Evolutionary conservation across 2,329 filamentous ascomycete genomes (phyloP).

Genomic region (Alternaria longipes): DNA sequence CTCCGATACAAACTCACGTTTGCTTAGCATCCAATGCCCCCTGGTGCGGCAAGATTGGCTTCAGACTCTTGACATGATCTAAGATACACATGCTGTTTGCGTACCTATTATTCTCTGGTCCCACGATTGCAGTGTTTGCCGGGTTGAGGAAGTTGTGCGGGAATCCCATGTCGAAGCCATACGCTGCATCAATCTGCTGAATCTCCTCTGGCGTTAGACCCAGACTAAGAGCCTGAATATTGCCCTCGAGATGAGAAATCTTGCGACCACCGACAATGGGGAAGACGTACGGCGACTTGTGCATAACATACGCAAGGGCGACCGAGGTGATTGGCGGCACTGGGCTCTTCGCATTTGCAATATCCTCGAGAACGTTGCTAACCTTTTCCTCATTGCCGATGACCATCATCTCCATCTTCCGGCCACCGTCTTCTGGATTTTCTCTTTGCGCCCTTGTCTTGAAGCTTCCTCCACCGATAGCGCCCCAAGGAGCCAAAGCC

Average conservation of each 20-base stretch:
- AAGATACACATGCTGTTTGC: slow-evolving; percentile 28
- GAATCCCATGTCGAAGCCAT: slow-evolving; percentile 72
- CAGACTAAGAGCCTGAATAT: background rate
- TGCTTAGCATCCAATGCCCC: slow-evolving; percentile 29
- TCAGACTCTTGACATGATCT: slow-evolving; percentile 37
- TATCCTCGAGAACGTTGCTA: slow-evolving; percentile 46
- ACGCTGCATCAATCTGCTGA: slow-evolving; percentile 52
- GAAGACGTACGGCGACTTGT: slow-evolving; percentile 70
- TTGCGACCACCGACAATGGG: slow-evolving; percentile 76
- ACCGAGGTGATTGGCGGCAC: slow-evolving; percentile 61
- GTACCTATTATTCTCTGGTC: slow-evolving; percentile 38
- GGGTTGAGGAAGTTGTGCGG: slow-evolving; percentile 54
- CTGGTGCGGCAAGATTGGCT: slow-evolving; percentile 39
- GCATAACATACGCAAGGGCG: slow-evolving; percentile 26
- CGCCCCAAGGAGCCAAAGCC: slow-evolving; percentile 65
- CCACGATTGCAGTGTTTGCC: slow-evolving; percentile 30
- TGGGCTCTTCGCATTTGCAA: background rate
- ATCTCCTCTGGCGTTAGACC: background rate
- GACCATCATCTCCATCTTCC: slow-evolving; percentile 45
- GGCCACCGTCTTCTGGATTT: slow-evolving; percentile 49
- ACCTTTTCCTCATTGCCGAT: slow-evolving; percentile 62
- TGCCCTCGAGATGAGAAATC: slow-evolving; percentile 68
- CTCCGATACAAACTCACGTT: background rate
- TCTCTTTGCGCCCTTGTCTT: slow-evolving; percentile 56
- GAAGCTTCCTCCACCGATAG: slow-evolving; percentile 54